Conservation (phyloP, 768 basidiomycete genomes). For the Lactifluus piperatus region DNA sequence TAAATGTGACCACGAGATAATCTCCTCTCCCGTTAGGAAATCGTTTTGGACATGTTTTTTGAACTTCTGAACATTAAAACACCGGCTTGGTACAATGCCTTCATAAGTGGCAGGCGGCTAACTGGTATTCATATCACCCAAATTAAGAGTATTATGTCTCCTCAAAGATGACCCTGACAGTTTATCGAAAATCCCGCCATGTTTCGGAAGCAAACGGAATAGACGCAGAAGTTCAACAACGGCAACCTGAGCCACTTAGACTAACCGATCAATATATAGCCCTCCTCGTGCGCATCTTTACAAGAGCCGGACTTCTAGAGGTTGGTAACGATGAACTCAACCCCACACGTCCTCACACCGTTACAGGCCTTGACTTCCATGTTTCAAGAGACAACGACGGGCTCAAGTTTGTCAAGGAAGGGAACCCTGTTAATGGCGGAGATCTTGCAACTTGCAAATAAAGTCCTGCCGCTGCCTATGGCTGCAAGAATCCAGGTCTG, state of each 20-base stretch:
- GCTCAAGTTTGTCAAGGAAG: slow-evolving; percentile 73
- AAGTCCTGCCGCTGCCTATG: slow-evolving; percentile 69
- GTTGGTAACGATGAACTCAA: slow-evolving; percentile 35
- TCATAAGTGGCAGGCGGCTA: slow-evolving; percentile 79
- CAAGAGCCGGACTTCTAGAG: slow-evolving; percentile 82
- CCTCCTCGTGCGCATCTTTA: slow-evolving; percentile 73
- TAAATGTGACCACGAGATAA: background rate
- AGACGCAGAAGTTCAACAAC: slow-evolving; percentile 29
- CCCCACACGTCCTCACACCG: background rate
- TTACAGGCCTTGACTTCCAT: slow-evolving; percentile 73
- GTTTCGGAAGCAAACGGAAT: slow-evolving; percentile 18
- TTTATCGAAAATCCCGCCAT: slow-evolving; percentile 33
- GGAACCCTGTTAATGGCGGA: slow-evolving; percentile 90
- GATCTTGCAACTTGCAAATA: slow-evolving; percentile 79
- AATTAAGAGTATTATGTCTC: background rate
- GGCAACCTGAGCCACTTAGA: slow-evolving; percentile 51
- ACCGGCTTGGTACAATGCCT: slow-evolving; percentile 88
- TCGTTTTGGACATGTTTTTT: slow-evolving; percentile 90
- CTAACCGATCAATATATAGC: slow-evolving; percentile 91
- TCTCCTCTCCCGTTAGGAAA: slow-evolving; percentile 48
- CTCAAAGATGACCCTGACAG: slow-evolving; percentile 35
- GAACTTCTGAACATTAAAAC: slow-evolving; percentile 86
- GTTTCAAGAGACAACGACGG: slow-evolving; percentile 71
- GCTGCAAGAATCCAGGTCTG: slow-evolving; percentile 81
- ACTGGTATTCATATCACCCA: slow-evolving; percentile 47